Conservation (phyloP, 2,329 filamentous ascomycete species). For the Lecanosticta acicola region DNA sequence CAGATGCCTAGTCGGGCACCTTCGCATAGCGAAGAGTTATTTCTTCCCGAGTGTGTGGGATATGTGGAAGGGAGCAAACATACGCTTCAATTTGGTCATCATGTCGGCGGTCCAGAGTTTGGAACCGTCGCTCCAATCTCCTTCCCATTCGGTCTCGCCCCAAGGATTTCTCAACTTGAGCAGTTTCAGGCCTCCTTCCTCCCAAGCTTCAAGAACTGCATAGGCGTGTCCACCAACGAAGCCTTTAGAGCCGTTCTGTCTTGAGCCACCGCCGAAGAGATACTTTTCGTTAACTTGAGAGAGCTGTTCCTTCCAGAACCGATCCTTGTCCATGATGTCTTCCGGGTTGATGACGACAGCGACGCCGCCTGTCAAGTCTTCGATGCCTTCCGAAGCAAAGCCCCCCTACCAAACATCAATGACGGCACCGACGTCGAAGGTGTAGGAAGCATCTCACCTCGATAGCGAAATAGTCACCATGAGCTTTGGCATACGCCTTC, state of each 20-base stretch:
- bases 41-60: no score
- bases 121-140: constrained; percentile 75
- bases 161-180: constrained; percentile 64
- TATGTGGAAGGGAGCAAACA: no score
- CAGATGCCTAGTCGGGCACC: neutral
- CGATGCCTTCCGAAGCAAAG: constrained; percentile 59
- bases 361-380: constrained; percentile 57
- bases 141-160: constrained; percentile 76
- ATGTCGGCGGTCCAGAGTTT: constrained; percentile 80
- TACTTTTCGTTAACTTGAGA: constrained; percentile 76
- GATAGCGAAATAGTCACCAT: constrained; percentile 72
- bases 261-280: constrained; percentile 61
- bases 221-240: constrained; percentile 58
- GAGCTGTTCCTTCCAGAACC: constrained; percentile 78
- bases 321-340: constrained; percentile 70
- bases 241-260: constrained; percentile 39
- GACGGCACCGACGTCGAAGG: no score
- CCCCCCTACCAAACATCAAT: constrained; percentile 56
- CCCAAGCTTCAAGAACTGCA: constrained; percentile 50
- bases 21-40: no score
- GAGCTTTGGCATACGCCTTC: constrained; percentile 79
- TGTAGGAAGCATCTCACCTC: constrained; percentile 40
- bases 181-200: constrained; percentile 40
- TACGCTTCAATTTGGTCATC: constrained; percentile 59
- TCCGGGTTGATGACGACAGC: constrained; percentile 63